Base-by-base conservation (phyloP, 352 stramenopile species). In the Phytophthora litchii region DNA sequence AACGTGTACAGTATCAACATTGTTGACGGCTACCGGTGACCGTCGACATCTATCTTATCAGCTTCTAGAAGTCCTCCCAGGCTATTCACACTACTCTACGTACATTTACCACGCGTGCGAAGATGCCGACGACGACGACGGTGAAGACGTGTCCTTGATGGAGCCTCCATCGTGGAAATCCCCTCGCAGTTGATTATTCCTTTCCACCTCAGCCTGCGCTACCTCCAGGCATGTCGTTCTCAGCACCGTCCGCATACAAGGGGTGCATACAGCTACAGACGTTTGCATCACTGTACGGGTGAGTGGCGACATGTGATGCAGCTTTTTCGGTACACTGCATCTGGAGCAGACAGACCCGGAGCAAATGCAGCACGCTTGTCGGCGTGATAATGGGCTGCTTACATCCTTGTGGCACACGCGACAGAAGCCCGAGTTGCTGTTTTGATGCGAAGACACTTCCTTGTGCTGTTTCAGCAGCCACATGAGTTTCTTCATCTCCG, bases 401-500 rank as follows among this genome's bases (percentile, higher is more conserved):
- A 71, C 32, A 25, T 67, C 49, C 10, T 67, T 69, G 14, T 57
- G 34, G 34, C 67, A 79, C 54, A 74, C 48, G 14, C 51, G 53
- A 48, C 67, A 79, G 25, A 11, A 51, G 3, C 31, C 29, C 2
- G 48, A 54, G 13, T 44, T 64, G 35, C 36, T 58, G 35, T 49
- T 4, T 25, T 60, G 32, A 12, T 36, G 23, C 8, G 38, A 32
- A 7, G 36, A 23, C 13, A 36, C 3, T 4, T 31, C 4, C 43
- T 67, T 70, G 42, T 56, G 57, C 37, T 72, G 64, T 19, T 56
- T 64, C 42, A 72, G 31, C 19, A 72, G 43, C 56, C 62, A 75
- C 46, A 54, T 40, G 16, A 72, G 62, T 25, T 75, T 75, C 55
- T 75, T 75, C 56, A 72, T 70, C 52, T 75, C 56, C 13, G 67